These are phyloP conservation scores for Solanum piurae DNA, from an alignment of 257 asterid genomes.

Conservation along the genomic window DNA sequence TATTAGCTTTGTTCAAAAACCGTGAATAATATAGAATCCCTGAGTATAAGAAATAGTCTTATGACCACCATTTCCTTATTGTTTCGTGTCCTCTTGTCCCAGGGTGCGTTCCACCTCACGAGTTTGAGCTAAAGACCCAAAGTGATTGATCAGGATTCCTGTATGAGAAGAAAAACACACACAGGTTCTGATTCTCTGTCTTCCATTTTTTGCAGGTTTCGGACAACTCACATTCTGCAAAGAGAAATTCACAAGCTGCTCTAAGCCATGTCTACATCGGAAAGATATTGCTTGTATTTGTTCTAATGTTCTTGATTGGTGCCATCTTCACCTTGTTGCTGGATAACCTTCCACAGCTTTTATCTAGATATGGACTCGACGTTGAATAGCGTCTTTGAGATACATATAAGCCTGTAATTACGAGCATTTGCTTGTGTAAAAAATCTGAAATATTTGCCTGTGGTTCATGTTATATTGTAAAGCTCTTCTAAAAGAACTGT, in stretches of 20 bases:
- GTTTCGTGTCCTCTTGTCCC: neutral
- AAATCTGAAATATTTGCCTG: neutral
- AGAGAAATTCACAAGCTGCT: conserved; percentile 6
- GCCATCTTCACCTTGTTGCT: conserved; percentile 53
- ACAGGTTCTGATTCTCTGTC: neutral
- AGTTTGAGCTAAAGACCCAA: neutral
- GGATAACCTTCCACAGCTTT: conserved; percentile 68
- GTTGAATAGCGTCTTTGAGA: neutral
- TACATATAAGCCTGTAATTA: neutral
- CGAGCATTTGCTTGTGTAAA: neutral
- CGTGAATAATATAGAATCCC: neutral
- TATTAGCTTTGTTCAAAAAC: neutral
- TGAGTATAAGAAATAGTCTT: neutral
- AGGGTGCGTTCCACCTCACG: neutral
- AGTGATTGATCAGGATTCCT: neutral
- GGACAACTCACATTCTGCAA: conserved; percentile 9
- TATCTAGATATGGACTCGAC: conserved; percentile 2
- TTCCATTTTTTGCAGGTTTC: conserved; percentile 24
- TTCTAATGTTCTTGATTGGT: conserved; percentile 56
- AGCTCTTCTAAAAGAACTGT: neutral
- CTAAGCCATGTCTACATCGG: conserved; percentile 34
- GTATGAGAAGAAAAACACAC: neutral
- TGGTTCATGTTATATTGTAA: neutral
- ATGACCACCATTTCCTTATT: neutral
- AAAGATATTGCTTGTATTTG: conserved; percentile 57